Evolutionary conservation across 1,284 basidiomycete genomes (phyloP).

Genomic region (Exobasidium rhododendri): DNA sequence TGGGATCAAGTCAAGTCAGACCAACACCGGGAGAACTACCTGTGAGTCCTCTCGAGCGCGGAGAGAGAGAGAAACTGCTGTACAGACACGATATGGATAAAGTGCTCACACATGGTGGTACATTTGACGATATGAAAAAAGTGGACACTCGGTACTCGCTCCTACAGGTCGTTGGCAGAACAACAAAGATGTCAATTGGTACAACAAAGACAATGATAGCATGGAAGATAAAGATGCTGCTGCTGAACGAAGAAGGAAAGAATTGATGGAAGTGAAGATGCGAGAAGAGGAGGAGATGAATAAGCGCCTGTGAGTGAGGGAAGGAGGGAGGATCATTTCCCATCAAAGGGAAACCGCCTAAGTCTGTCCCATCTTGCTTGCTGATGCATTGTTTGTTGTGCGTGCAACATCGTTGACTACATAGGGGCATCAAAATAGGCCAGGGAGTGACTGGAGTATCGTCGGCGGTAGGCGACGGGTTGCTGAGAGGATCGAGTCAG

Average conservation of each 20-base stretch:
- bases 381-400: no score
- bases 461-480: neutral
- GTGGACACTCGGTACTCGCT: slow-evolving; percentile 49
- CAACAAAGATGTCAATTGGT: slow-evolving; percentile 52
- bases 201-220: slow-evolving; percentile 39
- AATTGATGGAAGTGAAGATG: slow-evolving; percentile 42
- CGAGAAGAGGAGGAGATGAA: slow-evolving; percentile 46
- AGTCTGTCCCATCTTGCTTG: no score
- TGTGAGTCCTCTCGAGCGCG: slow-evolving; percentile 18
- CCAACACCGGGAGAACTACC: slow-evolving; percentile 52
- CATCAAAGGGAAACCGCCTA: neutral
- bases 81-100: no score
- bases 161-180: slow-evolving; percentile 52
- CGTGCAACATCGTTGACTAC: neutral
- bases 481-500: neutral
- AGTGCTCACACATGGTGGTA: no score
- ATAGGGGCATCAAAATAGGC: neutral
- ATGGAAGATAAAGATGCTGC: slow-evolving; percentile 9
- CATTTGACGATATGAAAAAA: no score
- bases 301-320: slow-evolving; percentile 26
- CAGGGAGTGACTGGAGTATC: neutral
- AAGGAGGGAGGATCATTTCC: neutral
- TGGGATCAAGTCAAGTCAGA: slow-evolving; percentile 49
- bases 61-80: no score
- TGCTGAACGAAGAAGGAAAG: slow-evolving; percentile 33